phyloP scores from a whole-genome alignment of 1,284 basidiomycete genomes.

The Cryptococcus amylolentus region DNA sequence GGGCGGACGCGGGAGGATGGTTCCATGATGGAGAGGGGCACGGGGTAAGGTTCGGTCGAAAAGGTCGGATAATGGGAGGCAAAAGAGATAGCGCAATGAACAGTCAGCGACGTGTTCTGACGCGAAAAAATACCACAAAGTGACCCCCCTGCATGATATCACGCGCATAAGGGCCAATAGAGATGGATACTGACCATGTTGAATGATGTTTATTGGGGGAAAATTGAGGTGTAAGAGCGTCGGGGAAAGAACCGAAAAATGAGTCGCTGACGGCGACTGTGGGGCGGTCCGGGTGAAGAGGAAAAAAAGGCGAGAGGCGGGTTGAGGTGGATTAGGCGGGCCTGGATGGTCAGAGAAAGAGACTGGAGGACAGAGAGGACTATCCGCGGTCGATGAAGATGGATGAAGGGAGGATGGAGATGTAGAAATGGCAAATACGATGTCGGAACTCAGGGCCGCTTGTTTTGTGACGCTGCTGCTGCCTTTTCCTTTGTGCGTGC shows the following conservation, averaged over 20 bases:
- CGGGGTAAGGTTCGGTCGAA: neutral
- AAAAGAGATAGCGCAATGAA: neutral
- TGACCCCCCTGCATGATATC: neutral
- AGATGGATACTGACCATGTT: neutral
- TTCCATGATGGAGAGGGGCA: too few relatives aligned
- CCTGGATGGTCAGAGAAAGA: too few relatives aligned
- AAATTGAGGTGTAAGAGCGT: neutral
- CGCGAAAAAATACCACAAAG: neutral
- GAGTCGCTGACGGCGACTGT: neutral
- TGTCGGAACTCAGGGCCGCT: too few relatives aligned
- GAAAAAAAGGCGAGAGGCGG: neutral
- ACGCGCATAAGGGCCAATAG: neutral
- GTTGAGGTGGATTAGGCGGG: neutral
- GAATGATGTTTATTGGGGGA: neutral
- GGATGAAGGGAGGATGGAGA: neutral
- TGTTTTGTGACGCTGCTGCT: neutral
- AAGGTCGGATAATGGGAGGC: neutral
- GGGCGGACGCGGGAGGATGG: neutral
- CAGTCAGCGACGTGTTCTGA: conserved; percentile 13
- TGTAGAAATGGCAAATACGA: too few relatives aligned
- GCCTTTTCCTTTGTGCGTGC: neutral
- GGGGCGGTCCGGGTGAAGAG: neutral
- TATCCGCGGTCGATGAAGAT: neutral
- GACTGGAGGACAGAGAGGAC: too few relatives aligned
- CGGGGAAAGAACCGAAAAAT: conserved; percentile 1